These are phyloP conservation scores for Arthromyces matolae DNA, from an alignment of 768 basidiomycete species.

Conservation along the genomic window DNA sequence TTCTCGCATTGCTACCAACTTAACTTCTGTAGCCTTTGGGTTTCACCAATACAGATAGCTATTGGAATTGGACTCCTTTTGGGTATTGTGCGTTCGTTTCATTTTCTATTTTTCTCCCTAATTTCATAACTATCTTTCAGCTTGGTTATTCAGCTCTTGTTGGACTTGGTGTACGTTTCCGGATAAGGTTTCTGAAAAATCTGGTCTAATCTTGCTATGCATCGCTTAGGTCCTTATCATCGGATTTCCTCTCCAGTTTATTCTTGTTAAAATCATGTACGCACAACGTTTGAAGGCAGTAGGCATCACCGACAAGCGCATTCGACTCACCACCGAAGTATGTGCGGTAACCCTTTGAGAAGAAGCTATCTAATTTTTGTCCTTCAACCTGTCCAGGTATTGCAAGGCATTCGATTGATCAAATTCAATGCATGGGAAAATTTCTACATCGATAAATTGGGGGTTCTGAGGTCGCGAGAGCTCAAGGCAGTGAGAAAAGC, in stretches of 20 bases:
- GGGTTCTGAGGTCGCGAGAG: conserved; percentile 33
- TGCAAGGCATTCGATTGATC: conserved; percentile 65
- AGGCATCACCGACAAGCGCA: conserved; percentile 49
- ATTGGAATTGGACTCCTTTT: conserved; percentile 50
- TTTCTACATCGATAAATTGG: conserved; percentile 43
- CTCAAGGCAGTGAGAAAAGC: conserved; percentile 34
- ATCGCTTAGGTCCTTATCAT: conserved; percentile 41
- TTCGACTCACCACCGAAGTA: conserved; percentile 49
- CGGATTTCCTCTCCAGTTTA: conserved; percentile 44
- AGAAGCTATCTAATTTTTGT: no score
- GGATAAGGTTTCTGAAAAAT: neutral
- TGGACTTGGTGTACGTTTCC: conserved; percentile 38
- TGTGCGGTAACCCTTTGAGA: no score
- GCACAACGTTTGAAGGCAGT: conserved; percentile 42
- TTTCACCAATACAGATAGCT: conserved; percentile 37
- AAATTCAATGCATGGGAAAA: conserved; percentile 61
- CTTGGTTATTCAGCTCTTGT: conserved; percentile 57
- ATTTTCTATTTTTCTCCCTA: neutral
- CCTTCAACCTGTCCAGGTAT: no score
- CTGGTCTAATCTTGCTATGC: conserved; percentile 8
- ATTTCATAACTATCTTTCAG: conserved; percentile 15
- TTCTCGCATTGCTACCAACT: neutral
- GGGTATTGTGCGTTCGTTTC: conserved; percentile 31
- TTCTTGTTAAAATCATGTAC: conserved; percentile 41
- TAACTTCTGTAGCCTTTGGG: conserved; percentile 26